phyloP scores from a whole-genome alignment of 331 rosid species.

The Arachis monticola region DNA sequence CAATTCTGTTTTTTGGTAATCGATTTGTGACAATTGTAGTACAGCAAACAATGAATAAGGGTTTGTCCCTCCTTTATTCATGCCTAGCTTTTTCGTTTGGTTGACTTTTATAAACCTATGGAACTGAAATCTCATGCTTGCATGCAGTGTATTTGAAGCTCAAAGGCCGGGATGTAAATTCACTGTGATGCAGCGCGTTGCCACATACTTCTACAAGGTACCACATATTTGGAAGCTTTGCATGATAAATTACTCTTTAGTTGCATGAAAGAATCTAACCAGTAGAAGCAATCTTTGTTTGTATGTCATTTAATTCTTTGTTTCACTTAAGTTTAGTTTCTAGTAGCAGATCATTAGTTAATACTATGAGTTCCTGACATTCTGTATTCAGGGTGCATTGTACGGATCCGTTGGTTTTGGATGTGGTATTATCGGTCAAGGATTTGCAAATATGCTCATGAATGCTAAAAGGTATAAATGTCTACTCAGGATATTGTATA shows the following conservation, averaged over 20 bases:
- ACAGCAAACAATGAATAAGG: constrained; percentile 8
- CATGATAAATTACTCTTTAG: constrained; percentile 12
- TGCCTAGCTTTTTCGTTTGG: constrained; percentile 24
- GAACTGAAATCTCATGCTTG: constrained; percentile 25
- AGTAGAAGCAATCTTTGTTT: constrained; percentile 18
- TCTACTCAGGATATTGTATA: constrained; percentile 10
- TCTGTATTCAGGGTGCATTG: constrained; percentile 75
- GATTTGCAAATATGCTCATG: constrained; percentile 92
- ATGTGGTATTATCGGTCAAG: constrained; percentile 96
- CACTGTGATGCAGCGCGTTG: constrained; percentile 70
- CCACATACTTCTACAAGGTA: constrained; percentile 89
- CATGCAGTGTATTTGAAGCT: constrained; percentile 94
- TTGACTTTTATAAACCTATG: background rate
- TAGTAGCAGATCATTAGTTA: constrained; percentile 25
- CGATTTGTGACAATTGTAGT: background rate
- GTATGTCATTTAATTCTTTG: constrained; percentile 17
- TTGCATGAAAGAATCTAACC: constrained; percentile 5
- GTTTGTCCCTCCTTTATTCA: background rate
- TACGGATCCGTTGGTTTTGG: constrained; percentile 90
- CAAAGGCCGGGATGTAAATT: constrained; percentile 92
- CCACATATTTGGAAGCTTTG: constrained; percentile 12
- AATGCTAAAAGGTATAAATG: constrained; percentile 72
- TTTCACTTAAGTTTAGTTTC: constrained; percentile 20
- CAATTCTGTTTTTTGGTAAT: constrained; percentile 16
- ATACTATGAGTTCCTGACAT: constrained; percentile 34